Percentiles rank a stretch among this genome's conserved stretches.
phyloP scores from a whole-genome alignment of 345 rosid species.

The Sisymbrium altissimum region DNA sequence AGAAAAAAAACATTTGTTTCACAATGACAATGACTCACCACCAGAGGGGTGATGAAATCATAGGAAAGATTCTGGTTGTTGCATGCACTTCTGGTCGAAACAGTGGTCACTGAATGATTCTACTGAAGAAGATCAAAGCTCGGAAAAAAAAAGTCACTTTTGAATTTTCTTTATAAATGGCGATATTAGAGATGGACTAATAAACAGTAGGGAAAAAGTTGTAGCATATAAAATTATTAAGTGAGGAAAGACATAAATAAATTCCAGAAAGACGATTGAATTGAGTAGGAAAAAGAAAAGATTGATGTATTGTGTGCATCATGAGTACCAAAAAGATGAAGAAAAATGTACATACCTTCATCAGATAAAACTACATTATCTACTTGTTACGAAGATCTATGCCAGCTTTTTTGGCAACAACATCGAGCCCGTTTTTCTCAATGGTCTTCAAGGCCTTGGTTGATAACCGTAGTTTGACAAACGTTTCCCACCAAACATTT shows the following conservation, averaged over 20 bases:
- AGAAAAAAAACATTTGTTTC: conserved; percentile 5
- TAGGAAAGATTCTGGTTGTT: neutral
- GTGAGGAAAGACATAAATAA: neutral
- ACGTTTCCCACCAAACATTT: conserved; percentile 90
- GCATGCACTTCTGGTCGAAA: neutral
- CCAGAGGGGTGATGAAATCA: neutral
- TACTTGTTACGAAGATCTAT: conserved; percentile 69
- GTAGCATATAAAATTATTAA: neutral
- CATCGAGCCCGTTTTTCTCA: conserved; percentile 89
- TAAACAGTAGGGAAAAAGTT: conserved; percentile 25
- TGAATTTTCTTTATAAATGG: neutral
- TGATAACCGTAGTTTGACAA: conserved; percentile 71
- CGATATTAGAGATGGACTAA: neutral
- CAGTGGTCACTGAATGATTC: neutral
- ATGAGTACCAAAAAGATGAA: neutral
- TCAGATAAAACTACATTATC: neutral
- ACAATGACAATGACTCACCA: conserved; percentile 2
- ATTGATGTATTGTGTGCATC: neutral
- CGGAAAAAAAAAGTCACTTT: neutral
- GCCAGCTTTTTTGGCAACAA: conserved; percentile 96
- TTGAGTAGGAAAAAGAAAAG: neutral
- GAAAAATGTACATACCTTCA: neutral
- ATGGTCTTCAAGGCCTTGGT: conserved; percentile 88
- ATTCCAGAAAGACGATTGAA: neutral
- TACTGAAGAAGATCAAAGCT: neutral